These are phyloP conservation scores for Rhodomyrtus tomentosa DNA, from an alignment of 345 rosid species.

Conservation along the genomic window DNA sequence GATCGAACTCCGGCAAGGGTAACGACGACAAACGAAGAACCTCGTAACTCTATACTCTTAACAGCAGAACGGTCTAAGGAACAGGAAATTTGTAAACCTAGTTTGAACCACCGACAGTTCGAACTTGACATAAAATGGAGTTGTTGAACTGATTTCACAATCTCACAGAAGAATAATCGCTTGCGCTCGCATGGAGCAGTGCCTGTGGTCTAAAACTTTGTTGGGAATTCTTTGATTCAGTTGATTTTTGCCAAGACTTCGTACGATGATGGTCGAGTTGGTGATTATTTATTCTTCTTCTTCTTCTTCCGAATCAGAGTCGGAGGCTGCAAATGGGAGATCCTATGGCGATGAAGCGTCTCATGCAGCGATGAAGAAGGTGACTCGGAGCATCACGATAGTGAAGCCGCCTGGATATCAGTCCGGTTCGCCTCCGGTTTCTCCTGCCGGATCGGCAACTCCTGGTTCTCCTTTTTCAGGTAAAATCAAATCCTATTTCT, in stretches of 20 bases:
- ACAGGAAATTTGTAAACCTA: background rate
- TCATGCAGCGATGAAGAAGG: slow-evolving; percentile 27
- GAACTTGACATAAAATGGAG: background rate
- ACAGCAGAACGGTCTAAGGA: background rate
- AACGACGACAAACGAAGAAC: background rate
- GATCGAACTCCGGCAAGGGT: slow-evolving; percentile 83
- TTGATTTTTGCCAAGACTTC: background rate
- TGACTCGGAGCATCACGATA: slow-evolving; percentile 82
- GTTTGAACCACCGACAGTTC: background rate
- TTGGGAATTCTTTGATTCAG: background rate
- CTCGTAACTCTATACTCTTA: background rate
- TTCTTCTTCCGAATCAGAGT: slow-evolving; percentile 23
- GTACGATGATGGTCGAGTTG: background rate
- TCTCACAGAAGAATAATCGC: background rate
- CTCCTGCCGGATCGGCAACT: slow-evolving; percentile 75
- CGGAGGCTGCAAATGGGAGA: slow-evolving; percentile 28
- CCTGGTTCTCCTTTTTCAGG: slow-evolving; percentile 81
- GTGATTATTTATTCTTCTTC: background rate
- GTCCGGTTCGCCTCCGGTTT: slow-evolving; percentile 62
- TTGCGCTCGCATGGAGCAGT: background rate
- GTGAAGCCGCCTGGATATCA: slow-evolving; percentile 77
- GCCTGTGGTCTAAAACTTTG: background rate
- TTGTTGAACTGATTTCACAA: background rate
- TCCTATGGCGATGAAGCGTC: slow-evolving; percentile 36
- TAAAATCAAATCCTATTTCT: slow-evolving; percentile 4